Evolutionary conservation across 331 rosid genomes (phyloP).

Genomic region (Quercus tomentella): DNA sequence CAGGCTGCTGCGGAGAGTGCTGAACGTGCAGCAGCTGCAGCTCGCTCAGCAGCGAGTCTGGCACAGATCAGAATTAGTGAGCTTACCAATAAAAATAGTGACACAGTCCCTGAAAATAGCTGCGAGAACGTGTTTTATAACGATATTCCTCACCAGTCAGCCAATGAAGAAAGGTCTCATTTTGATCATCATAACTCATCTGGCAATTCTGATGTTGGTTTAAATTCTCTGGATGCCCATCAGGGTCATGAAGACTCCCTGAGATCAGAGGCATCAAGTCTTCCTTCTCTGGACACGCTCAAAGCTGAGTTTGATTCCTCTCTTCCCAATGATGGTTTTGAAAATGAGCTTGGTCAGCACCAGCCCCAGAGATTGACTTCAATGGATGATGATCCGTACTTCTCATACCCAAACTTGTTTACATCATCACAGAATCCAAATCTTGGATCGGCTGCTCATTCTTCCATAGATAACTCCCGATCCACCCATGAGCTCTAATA

Average conservation of each 20-base stretch:
- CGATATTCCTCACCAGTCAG: slow-evolving; percentile 25
- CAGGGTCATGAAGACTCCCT: slow-evolving; percentile 26
- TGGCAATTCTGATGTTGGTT: slow-evolving; percentile 18
- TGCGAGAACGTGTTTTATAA: slow-evolving; percentile 64
- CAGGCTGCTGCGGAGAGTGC: slow-evolving; percentile 94
- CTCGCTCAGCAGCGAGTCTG: slow-evolving; percentile 89
- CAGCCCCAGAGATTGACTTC: slow-evolving; percentile 75
- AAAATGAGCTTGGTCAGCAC: slow-evolving; percentile 35
- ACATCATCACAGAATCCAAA: slow-evolving; percentile 55
- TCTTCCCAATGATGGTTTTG: slow-evolving; percentile 26
- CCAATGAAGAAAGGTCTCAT: slow-evolving; percentile 25
- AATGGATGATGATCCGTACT: slow-evolving; percentile 77
- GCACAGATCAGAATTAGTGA: slow-evolving; percentile 77
- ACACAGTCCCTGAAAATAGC: slow-evolving; percentile 32
- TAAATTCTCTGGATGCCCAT: slow-evolving; percentile 24
- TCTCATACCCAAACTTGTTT: slow-evolving; percentile 82
- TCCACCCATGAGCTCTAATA: slow-evolving; percentile 42
- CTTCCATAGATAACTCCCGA: slow-evolving; percentile 36
- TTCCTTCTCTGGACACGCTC: slow-evolving; percentile 32
- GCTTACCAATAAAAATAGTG: slow-evolving; percentile 66
- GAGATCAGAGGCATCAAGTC: slow-evolving; percentile 37
- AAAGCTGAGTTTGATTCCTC: slow-evolving; percentile 47
- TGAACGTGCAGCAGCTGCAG: slow-evolving; percentile 93
- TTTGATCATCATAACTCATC: slow-evolving; percentile 17
- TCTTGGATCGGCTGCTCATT: slow-evolving; percentile 44